Base-by-base conservation (phyloP, 2,329 filamentous ascomycete species). In the Diaporthe nobilis region DNA sequence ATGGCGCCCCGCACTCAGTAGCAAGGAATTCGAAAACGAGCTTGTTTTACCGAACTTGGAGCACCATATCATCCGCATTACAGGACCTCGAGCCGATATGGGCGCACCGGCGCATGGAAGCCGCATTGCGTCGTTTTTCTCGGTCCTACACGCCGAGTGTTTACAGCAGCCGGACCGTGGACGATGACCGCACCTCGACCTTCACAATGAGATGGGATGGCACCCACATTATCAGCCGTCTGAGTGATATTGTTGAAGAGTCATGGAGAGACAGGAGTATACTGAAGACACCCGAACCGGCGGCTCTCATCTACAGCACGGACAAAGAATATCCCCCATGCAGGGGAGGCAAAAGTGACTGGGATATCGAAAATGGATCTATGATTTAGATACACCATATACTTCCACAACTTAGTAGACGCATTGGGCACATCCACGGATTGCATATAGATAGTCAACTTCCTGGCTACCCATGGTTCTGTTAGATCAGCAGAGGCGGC, bases 251-350 rank as follows among this genome's bases (percentile, higher is more conserved):
- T 20, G 63, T 53, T 13, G 63, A 68, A 25, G 63, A 68, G 31
- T 68, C 63, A 51, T 51, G 63, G 63, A 68, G 28, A 49, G 44
- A 25, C 20, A 68, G 63, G 47, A 68, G 63, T 5, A 37, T 68
- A 25, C 44, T 68, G 28, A 25, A 68, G 31, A 68, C 63, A 12
- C 63, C 63, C 0, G 63, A 68, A 7, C 44, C 44, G 6, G 63
- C 44, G 20, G 44, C 25, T 31, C 10, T 17, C 2, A 34, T 51
- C 5, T 51, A n/a, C 10, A n/a, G 1, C 20, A 20, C 31, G 25
- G 44, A 34, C 13, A 53, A 15, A 34, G 28, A 6, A 25, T 8
- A 2, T 39, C 7, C 12, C 25, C 28, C 20, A 6, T 25, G 25
- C 5, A 51, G 63, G 28, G 63, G 28, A 17, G n/a, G 13, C 7